Conservation (phyloP, 371 early-diverging fungal genomes). For the Zychaea mexicana region DNA sequence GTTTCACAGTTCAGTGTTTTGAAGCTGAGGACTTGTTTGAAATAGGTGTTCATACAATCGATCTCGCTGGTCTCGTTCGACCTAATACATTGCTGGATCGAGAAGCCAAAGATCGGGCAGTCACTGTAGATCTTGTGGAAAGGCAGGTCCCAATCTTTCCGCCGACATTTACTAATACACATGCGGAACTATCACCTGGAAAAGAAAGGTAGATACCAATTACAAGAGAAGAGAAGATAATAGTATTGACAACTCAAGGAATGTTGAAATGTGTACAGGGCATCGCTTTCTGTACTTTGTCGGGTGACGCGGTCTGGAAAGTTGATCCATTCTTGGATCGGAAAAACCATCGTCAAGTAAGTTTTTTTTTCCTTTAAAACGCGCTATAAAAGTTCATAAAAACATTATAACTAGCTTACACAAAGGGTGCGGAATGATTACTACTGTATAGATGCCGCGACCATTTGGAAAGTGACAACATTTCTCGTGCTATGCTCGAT, state of each 20-base stretch:
- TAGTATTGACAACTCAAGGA: not conserved
- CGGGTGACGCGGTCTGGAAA: slow-evolving; percentile 58
- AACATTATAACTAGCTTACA: too few relatives aligned
- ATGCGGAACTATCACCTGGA: slow-evolving; percentile 70
- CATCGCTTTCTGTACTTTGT: slow-evolving; percentile 62
- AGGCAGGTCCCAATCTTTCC: slow-evolving; percentile 91
- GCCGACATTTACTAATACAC: slow-evolving; percentile 67
- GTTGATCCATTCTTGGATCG: slow-evolving; percentile 51
- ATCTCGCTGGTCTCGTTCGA: slow-evolving; percentile 82
- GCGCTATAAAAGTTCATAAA: too few relatives aligned
- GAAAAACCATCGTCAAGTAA: slow-evolving; percentile 73
- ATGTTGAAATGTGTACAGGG: slow-evolving; percentile 27
- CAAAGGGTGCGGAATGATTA: not conserved
- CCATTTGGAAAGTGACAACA: not conserved
- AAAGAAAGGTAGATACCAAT: slow-evolving; percentile 65
- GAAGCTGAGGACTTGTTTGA: slow-evolving; percentile 42
- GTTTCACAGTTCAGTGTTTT: slow-evolving; percentile 25
- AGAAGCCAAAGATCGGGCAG: slow-evolving; percentile 76
- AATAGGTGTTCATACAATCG: slow-evolving; percentile 90
- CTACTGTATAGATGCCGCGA: slow-evolving; percentile 22
- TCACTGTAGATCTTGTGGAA: slow-evolving; percentile 80
- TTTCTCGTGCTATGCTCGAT: slow-evolving; percentile 5
- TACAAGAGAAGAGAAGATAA: too few relatives aligned
- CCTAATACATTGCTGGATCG: slow-evolving; percentile 71
- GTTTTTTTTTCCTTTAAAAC: not conserved